A percentile compares a stretch with the other conserved stretches of the same genome.
phyloP scores from a whole-genome alignment of 306 rosid genomes.

The Quercus mongolica region DNA sequence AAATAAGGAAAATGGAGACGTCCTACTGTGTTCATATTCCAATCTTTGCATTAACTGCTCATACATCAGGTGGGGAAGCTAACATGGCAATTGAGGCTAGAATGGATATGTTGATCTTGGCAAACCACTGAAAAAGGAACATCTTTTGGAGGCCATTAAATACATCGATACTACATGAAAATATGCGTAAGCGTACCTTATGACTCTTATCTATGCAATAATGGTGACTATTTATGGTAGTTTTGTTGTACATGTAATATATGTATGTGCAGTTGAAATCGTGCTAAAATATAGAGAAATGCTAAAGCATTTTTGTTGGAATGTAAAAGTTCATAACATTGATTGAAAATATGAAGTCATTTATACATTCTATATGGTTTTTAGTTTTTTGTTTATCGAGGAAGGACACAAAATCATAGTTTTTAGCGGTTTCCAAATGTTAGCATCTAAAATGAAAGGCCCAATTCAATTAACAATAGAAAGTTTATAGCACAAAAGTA shows the following conservation, averaged over 20 bases:
- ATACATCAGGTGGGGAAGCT: slow-evolving; percentile 31
- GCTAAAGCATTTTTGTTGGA: not conserved
- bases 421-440: too few relatives aligned
- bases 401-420: not conserved
- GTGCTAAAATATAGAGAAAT: not conserved
- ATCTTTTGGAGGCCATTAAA: slow-evolving; percentile 44
- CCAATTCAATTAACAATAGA: too few relatives aligned
- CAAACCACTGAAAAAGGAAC: slow-evolving; percentile 43
- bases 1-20: slow-evolving; percentile 53
- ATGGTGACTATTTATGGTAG: not conserved
- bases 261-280: not conserved
- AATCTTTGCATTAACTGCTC: slow-evolving; percentile 71
- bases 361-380: not conserved
- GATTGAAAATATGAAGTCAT: not conserved
- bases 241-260: too few relatives aligned
- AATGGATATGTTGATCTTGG: slow-evolving; percentile 53
- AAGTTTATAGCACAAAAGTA: too few relatives aligned
- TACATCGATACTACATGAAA: slow-evolving; percentile 11
- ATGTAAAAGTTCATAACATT: not conserved
- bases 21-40: slow-evolving; percentile 42
- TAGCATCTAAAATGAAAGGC: too few relatives aligned
- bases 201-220: not conserved
- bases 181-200: not conserved
- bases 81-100: slow-evolving; percentile 38
- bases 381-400: not conserved